These are phyloP conservation scores for Cicer chorassanicum DNA, from an alignment of 306 rosid genomes.

Conservation along the genomic window DNA sequence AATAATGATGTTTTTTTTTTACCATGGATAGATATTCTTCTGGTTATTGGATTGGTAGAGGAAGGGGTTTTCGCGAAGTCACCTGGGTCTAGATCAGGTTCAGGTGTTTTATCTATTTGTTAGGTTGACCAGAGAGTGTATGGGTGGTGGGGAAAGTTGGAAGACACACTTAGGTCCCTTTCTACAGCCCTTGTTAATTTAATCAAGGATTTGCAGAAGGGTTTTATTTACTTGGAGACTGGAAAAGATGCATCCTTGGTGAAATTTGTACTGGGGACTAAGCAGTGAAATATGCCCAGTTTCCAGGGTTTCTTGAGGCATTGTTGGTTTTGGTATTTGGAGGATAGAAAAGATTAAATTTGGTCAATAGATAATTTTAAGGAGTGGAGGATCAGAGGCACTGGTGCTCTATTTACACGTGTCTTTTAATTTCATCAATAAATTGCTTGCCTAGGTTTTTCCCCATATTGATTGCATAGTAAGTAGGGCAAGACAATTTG, in stretches of 20 bases:
- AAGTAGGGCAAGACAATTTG: conserved; percentile 21
- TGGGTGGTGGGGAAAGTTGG: background rate
- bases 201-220: background rate
- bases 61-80: background rate
- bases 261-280: background rate
- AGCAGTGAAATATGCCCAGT: conserved; percentile 12
- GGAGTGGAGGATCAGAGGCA: background rate
- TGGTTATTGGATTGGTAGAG: background rate
- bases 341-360: background rate
- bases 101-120: conserved; percentile 11
- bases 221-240: conserved; percentile 16
- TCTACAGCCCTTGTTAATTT: background rate
- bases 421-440: background rate
- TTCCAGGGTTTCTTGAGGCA: conserved; percentile 24
- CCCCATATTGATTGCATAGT: conserved; percentile 12
- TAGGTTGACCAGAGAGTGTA: conserved; percentile 1
- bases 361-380: background rate
- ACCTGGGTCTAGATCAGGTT: conserved; percentile 5
- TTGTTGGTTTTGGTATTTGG: conserved; percentile 20
- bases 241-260: background rate
- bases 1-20: background rate
- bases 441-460: background rate
- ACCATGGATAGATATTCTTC: background rate
- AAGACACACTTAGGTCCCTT: background rate
- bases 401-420: background rate